Base-by-base conservation (phyloP, 2,329 filamentous ascomycete species). In the Calonectria fujianensis region DNA sequence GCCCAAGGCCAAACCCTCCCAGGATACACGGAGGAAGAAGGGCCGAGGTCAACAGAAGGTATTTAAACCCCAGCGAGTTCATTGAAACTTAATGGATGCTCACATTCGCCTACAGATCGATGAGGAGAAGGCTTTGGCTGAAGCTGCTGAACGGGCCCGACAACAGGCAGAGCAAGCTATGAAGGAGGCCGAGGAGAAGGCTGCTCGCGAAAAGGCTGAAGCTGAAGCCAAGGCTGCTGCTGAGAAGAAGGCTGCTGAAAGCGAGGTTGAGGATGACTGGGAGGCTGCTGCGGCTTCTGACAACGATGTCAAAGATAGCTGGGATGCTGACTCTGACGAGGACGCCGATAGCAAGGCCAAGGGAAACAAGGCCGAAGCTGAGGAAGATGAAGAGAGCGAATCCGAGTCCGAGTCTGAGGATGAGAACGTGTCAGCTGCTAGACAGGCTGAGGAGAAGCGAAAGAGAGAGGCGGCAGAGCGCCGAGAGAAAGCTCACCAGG, bases 401-500 rank as follows among this genome's bases (percentile, higher is more conserved):
- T 90, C 88, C 2, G 93, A 94, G 35, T 93, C 95, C 0, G 91
- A 93, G 45, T 90, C 88, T 1, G 93, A 94, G 31, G 94, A 96
- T 70, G 95, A 97, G 83, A 92, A 94, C 77, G 87, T 90, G 74
- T 93, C 93, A n/a, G 94, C 94, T n/a, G 89, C 92, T 51, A 89
- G 94, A 82, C 90, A 90, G 76, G 94, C 94, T 20, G 92, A 94
- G 81, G 93, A 92, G 31, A 92, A 94, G 82, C 92, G 94, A 81
- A 98, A 98, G 88, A 94, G 93, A 79, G 96, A 98, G 82, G 96
- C 96, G 57, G 95, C 95, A 20, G 95, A 97, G 81, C 92, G 96
- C 82, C 92, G 96, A 82, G 94, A 96, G 87, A 95, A 95, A 86
- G 94, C 96, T 73, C 95, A 98, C 84, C 95, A 98, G 85, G 96